Evolutionary conservation across 805 yeast genomes (phyloP).

Genomic region (Zygosaccharomyces lentus): DNA sequence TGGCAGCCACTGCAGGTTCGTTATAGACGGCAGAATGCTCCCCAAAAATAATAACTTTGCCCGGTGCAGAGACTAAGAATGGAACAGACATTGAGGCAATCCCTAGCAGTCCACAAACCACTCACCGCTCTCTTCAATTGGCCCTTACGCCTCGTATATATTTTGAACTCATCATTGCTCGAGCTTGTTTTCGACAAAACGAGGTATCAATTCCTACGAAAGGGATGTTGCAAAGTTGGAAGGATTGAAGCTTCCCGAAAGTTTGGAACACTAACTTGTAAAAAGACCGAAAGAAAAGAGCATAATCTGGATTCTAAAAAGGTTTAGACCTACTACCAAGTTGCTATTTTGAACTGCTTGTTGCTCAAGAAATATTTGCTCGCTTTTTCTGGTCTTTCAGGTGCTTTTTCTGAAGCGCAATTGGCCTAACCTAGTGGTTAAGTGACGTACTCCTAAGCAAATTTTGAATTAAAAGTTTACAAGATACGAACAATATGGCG

Average conservation of each 20-base stretch:
- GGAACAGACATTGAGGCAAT: conserved; percentile 36
- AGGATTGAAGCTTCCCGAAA: neutral
- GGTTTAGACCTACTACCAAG: neutral
- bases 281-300: neutral
- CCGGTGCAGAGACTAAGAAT: conserved; percentile 88
- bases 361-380: neutral
- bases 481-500: neutral
- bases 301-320: neutral
- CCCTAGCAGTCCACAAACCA: neutral
- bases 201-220: neutral
- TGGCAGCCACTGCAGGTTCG: conserved; percentile 94
- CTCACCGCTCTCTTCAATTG: neutral
- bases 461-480: neutral
- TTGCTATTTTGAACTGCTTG: neutral
- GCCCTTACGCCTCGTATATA: neutral
- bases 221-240: neutral
- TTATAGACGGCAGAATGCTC: conserved; percentile 95
- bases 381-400: neutral
- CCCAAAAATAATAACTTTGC: conserved; percentile 92
- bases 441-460: neutral
- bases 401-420: neutral
- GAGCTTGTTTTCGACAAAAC: neutral
- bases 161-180: neutral
- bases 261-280: neutral
- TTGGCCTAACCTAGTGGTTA: neutral